These are phyloP conservation scores for Phascolomyces articulosus DNA, from an alignment of 371 early-diverging fungal species.

Conservation along the genomic window DNA sequence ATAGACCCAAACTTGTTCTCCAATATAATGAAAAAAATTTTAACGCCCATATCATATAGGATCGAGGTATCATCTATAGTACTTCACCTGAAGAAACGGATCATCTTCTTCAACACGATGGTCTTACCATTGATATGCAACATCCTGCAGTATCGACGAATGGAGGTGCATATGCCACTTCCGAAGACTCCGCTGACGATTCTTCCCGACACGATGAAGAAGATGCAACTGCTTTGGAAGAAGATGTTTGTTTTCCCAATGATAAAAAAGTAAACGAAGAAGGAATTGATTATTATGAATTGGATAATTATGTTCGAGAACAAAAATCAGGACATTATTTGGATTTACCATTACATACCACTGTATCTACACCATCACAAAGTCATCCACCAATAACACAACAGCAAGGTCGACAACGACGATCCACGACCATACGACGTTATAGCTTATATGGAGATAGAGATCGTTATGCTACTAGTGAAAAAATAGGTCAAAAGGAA, in stretches of 20 bases:
- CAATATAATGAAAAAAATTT: neutral
- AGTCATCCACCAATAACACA: neutral
- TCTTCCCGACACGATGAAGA: constrained; percentile 15
- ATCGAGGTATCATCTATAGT: constrained; percentile 8
- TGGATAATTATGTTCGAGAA: constrained; percentile 15
- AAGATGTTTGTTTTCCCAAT: constrained; percentile 45
- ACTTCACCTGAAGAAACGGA: constrained; percentile 7
- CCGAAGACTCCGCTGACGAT: constrained; percentile 12
- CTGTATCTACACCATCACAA: neutral
- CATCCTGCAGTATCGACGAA: neutral
- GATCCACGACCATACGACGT: constrained; percentile 9
- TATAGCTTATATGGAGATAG: constrained; percentile 23
- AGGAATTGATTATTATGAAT: constrained; percentile 34
- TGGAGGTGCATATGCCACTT: neutral
- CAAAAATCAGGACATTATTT: constrained; percentile 1
- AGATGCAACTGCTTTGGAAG: constrained; percentile 34
- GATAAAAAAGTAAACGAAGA: constrained; percentile 30
- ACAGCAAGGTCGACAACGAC: neutral
- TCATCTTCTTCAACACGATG: neutral
- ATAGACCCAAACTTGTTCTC: neutral
- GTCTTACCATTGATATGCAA: constrained; percentile 16
- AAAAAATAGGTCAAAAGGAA: constrained; percentile 20
- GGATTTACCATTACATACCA: neutral
- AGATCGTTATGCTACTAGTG: constrained; percentile 5
- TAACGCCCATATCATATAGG: neutral